phyloP scores from a whole-genome alignment of 148 eudicot species.

The Salicornia ramosissima region DNA sequence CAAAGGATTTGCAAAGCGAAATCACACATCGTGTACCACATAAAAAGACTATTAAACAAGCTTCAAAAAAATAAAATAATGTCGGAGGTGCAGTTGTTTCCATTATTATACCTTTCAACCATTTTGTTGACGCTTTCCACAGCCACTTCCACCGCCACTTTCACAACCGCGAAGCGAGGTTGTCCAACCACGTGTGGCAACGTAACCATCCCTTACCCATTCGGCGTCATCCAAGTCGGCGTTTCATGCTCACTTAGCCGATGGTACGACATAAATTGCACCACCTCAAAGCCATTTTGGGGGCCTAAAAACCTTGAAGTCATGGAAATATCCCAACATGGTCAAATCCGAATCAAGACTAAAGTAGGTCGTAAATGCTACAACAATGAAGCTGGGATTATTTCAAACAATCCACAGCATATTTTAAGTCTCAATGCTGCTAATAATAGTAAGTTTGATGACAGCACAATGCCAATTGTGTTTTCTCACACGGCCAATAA shows the following conservation, averaged over 20 bases:
- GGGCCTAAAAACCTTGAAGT: neutral
- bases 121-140: too few relatives aligned
- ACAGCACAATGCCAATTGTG: too few relatives aligned
- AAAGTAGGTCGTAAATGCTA: constrained; percentile 21
- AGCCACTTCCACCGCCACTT: neutral
- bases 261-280: neutral
- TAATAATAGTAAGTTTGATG: too few relatives aligned
- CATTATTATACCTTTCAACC: too few relatives aligned
- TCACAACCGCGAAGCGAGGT: neutral
- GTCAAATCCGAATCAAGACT: constrained; percentile 27
- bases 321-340: constrained; percentile 19
- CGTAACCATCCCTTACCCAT: constrained; percentile 7
- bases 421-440: neutral
- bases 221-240: constrained; percentile 11
- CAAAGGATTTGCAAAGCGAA: too few relatives aligned
- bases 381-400: neutral
- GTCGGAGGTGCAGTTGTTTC: too few relatives aligned
- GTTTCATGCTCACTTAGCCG: neutral
- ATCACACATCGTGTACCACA: too few relatives aligned
- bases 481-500: constrained; percentile 34
- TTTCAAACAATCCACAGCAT: neutral
- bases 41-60: too few relatives aligned
- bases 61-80: too few relatives aligned
- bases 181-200: constrained; percentile 15
- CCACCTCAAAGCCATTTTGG: neutral